Base-by-base conservation (phyloP, 2,329 filamentous ascomycete genomes). In the Arthroderma sp. region DNA sequence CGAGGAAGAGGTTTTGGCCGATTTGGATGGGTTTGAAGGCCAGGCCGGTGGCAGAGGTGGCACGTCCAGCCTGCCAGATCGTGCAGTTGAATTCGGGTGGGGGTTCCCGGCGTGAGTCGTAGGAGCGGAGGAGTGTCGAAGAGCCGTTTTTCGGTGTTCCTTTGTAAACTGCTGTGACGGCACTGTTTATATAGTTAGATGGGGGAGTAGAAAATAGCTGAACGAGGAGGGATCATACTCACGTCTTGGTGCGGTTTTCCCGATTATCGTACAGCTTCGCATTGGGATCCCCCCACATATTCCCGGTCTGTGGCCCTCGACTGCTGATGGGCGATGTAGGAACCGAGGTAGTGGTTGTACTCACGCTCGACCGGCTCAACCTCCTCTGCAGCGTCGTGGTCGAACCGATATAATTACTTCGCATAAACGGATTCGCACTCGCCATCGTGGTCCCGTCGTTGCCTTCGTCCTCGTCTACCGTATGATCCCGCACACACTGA, bases 1-100 rank as follows among this genome's bases (percentile, higher is more conserved):
- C 93, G 60, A 95, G 86, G 67, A 98, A 98, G 8, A 90, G 79
- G 0, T 90, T 91, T 70, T 97, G 91, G 2, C 93, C 93, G 39
- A 98, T 88, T 63, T 87, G 86, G 54, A 98, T 90, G 0, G 91
- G 90, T 70, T 98, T 98, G 75, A 98, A 98, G 0, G 93, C 93
- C 44, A 96, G 77, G 0, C 88, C 89, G 0, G 91, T 93, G 0
- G 93, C 88, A 56, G 82, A 88, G 0, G 93, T 98, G n/a, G 93
- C 93, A 60, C 93, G 83, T 9, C 93, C 93, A 3, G 93, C 93
- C 73, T 98, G 86, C 93, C 93, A 98, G 58, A 98, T 93, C 49
- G 86, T 95, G 72, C 91, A 95, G 67, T 95, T 87, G 61, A 89
- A 91, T 70, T 96, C 91, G 1, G 91, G 87, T 0, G 90, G 81